Base-by-base conservation (phyloP, 306 rosid genomes). In the Castanopsis chinensis region DNA sequence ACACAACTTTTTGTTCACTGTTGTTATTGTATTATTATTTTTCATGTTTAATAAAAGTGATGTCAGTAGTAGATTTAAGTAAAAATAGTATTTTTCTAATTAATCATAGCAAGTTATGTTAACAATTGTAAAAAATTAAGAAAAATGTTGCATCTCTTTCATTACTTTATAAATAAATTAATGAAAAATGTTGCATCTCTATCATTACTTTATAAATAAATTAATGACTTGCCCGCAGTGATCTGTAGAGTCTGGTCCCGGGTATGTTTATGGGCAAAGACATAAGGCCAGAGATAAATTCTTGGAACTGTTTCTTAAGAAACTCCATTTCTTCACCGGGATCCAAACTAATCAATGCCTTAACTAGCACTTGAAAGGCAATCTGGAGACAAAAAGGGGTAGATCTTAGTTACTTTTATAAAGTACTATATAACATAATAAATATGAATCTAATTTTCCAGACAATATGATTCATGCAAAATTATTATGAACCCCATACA, bases 271-370 rank as follows among this genome's bases (percentile, higher is more conserved):
- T 87, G 20, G 99, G 99, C 45, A 95, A 77, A 76, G 97, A 89
- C 93, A 95, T 95, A 71, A 95, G 90, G 79, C 99, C 97, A n/a
- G 98, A 91, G 35, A 89, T 93, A 87, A 95, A 95, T 79, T 88
- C 87, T 74, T 90, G 97, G 80, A 91, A 95, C 79, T 89, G 87
- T 79, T 91, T 87, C 89, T 86, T 89, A 43, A 95, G 88, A 61
- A 85, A 82, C 68, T 95, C 93, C 98, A 93, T 92, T 63, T 93
- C 92, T 76, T 87, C 83, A 67, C 97, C 90, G 64, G 94, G 99
- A 78, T 89, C 85, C 88, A 92, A 87, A 79, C 90, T 92, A 74
- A 95, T 90, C 90, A 95, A 83, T 80, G 90, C 91, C 86, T 92
- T 95, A 49, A 89, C 96, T 71, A 95, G 92, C 76, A 92, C 92